Base-by-base conservation (phyloP, 1,139 yeast genomes). In the Protomyces pachydermus region DNA sequence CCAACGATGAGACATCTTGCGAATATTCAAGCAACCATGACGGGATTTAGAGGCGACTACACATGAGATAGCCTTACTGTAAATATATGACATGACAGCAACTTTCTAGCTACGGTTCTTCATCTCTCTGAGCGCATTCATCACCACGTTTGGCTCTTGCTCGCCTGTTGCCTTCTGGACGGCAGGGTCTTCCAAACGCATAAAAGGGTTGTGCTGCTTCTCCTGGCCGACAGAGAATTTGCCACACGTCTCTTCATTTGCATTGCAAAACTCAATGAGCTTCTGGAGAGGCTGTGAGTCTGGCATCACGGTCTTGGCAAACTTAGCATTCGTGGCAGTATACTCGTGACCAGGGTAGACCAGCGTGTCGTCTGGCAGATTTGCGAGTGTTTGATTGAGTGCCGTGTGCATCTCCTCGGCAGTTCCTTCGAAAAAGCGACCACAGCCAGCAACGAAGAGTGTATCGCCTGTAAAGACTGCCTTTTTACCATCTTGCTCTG, bases 381-480 rank as follows among this genome's bases (percentile, higher is more conserved):
- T 72, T 2, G 81, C 87, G 68, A 90, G 78, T 3, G 82, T 76
- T 32, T 77, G 74, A 69, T 84, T 84, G 71, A 93, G 79, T 0
- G 96, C 82, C 1, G 71, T 69, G 70, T 87, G 82, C 99, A 93
- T 93, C 73, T 93, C 87, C 38, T 76, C 77, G 0, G 93, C 91
- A 14, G 82, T 80, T 16, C 71, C 99, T 76, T 93, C 99, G 73
- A 93, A 93, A 75, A 93, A 93, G 61, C 98, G 80, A 9, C 99
- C 99, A 74, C 98, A 91, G 1, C 99, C 99, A 60, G 95, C 90
- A 60, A 82, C 88, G 76, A 93, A 95, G 61, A 93, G 78, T 0
- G 98, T 93, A 75, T 93, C 99, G 9, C 99, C 99, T 0, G 98
- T 90, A 75, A 93, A 90, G 1, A 93, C 91, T 1, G 87, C 93